phyloP scores from a whole-genome alignment of 202 grass and related monocot species.

The Panicum hallii region DNA sequence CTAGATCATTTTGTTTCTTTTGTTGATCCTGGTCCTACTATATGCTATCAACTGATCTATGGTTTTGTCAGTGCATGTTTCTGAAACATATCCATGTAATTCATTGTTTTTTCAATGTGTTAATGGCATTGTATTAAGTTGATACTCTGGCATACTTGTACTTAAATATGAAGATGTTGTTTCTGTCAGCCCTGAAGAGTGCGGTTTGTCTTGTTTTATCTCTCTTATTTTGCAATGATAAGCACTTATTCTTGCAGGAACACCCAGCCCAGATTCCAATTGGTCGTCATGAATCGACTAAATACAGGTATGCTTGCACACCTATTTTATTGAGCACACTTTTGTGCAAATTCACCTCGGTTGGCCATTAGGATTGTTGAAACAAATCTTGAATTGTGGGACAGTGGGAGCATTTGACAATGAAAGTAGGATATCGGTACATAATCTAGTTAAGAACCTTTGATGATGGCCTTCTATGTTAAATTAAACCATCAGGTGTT shows the following conservation, averaged over 20 bases:
- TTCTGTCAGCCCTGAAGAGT: conserved; percentile 3
- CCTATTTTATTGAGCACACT: neutral
- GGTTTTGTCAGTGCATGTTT: conserved; percentile 8
- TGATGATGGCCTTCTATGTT: neutral
- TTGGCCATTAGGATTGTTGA: conserved; percentile 4
- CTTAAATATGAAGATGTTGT: neutral
- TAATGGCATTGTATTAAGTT: neutral
- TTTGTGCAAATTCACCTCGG: conserved; percentile 2
- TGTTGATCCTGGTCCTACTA: neutral
- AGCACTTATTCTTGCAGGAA: conserved; percentile 54
- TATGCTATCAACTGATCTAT: conserved; percentile 21
- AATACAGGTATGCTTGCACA: conserved; percentile 59
- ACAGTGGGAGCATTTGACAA: neutral
- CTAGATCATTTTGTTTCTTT: neutral
- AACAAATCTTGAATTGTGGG: neutral
- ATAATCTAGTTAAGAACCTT: conserved; percentile 8
- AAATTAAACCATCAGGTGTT: neutral
- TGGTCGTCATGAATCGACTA: conserved; percentile 68
- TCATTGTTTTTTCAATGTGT: neutral
- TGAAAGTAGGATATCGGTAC: neutral
- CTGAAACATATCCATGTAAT: conserved; percentile 11
- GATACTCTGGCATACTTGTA: neutral
- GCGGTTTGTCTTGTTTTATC: neutral
- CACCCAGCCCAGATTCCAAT: conserved; percentile 66
- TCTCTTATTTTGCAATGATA: conserved; percentile 1